Evolutionary conservation across 2,329 filamentous ascomycete species (phyloP).

Genomic region (Tolypocladium ophioglossoides): DNA sequence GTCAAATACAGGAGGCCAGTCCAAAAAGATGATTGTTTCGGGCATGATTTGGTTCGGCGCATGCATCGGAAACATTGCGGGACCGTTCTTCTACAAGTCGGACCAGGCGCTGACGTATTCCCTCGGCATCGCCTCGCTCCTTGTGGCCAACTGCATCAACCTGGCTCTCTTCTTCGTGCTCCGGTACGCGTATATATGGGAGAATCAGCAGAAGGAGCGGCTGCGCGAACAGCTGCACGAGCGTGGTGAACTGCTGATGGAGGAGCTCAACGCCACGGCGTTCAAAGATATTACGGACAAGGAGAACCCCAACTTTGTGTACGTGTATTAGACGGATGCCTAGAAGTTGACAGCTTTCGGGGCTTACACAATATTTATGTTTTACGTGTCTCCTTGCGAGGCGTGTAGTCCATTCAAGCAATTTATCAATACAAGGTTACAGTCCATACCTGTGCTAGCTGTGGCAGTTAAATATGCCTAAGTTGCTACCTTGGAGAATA

Average conservation of each 20-base stretch:
- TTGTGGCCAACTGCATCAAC: constrained; percentile 29
- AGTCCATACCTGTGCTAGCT: no score
- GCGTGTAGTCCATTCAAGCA: no score
- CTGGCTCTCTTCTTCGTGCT: constrained; percentile 26
- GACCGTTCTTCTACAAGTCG: constrained; percentile 51
- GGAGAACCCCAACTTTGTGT: constrained; percentile 31
- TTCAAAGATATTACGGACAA: constrained; percentile 31
- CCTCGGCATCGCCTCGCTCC: constrained; percentile 29
- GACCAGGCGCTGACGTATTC: constrained; percentile 34
- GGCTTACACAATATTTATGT: no score
- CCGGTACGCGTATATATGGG: constrained; percentile 24
- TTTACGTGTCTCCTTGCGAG: no score
- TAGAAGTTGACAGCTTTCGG: not conserved
- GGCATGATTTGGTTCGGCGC: constrained; percentile 49
- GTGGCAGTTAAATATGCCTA: no score
- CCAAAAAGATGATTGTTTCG: constrained; percentile 55
- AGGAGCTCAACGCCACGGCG: constrained; percentile 25
- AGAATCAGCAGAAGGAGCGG: constrained; percentile 28
- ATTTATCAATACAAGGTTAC: no score
- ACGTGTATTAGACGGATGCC: constrained; percentile 20
- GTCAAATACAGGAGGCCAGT: constrained; percentile 43
- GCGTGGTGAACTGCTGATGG: constrained; percentile 11
- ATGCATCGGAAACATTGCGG: constrained; percentile 49
- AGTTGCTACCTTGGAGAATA: no score
- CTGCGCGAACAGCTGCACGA: constrained; percentile 18